These are phyloP conservation scores for Tuber umbilicatum DNA, from an alignment of 495 filamentous ascomycete genomes.

Conservation along the genomic window DNA sequence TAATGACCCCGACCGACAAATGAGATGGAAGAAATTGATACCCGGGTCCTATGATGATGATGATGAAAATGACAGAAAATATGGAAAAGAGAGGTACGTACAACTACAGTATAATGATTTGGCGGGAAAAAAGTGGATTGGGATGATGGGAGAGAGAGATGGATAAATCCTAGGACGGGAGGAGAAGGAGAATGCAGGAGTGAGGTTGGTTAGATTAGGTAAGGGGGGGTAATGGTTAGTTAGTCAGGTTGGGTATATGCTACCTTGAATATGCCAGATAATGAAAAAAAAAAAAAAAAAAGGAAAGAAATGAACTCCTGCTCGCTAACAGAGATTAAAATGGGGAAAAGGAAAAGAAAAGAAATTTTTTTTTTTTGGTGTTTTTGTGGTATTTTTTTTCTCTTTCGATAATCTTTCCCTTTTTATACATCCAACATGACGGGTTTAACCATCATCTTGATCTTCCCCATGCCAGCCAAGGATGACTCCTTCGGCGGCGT, in stretches of 20 bases:
- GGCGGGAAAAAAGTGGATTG: neutral
- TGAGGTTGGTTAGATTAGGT: conserved; percentile 2
- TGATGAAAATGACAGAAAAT: neutral
- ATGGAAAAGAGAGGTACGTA: neutral
- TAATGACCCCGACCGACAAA: neutral
- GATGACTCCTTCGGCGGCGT: conserved; percentile 35
- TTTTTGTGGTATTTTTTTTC: conserved; percentile 24
- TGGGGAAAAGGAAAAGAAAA: conserved; percentile 40
- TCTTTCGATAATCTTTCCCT: conserved; percentile 6
- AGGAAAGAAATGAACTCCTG: conserved; percentile 32
- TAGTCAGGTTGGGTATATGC: conserved; percentile 1
- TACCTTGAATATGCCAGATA: conserved; percentile 30
- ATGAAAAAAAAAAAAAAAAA: conserved; percentile 9
- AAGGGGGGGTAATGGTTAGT: conserved; percentile 2
- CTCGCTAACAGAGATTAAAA: conserved; percentile 25
- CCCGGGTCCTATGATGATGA: neutral
- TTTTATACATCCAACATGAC: conserved; percentile 45
- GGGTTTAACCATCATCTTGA: conserved; percentile 35
- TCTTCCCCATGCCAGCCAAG: conserved; percentile 41
- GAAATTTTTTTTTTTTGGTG: conserved; percentile 35
- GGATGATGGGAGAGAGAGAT: neutral
- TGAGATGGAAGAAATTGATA: neutral
- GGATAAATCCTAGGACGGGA: neutral
- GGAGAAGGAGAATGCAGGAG: neutral
- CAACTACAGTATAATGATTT: conserved; percentile 2